Percentiles rank a stretch among this genome's conserved stretches.
These are phyloP conservation scores for Calonectria pseudoreteaudii DNA, from an alignment of 2,329 filamentous ascomycete species.

Conservation along the genomic window DNA sequence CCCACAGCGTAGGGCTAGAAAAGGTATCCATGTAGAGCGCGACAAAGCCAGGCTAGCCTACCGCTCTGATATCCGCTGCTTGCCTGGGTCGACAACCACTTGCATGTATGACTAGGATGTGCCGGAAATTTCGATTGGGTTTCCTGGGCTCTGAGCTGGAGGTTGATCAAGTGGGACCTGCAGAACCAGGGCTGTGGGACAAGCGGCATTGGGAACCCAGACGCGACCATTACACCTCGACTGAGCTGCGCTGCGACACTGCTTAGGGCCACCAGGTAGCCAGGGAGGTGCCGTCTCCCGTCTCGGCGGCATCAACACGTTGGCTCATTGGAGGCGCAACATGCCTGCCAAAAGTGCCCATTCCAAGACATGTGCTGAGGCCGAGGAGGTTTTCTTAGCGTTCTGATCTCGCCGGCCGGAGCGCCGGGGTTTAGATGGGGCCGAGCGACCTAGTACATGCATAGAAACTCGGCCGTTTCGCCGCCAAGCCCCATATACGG, in stretches of 20 bases:
- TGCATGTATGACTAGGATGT: conserved; percentile 16
- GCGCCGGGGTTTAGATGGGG: conserved; percentile 27
- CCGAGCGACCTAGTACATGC: conserved; percentile 24
- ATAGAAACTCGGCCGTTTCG: conserved; percentile 37
- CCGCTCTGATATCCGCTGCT: neutral
- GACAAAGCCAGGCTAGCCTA: neutral
- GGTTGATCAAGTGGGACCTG: conserved; percentile 16
- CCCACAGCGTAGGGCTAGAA: conserved; percentile 10
- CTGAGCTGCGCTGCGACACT: conserved; percentile 14
- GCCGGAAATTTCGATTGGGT: conserved; percentile 11
- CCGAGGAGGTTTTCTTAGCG: neutral
- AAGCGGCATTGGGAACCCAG: conserved; percentile 5
- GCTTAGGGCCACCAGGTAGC: neutral
- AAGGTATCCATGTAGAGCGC: neutral
- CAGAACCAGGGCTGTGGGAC: conserved; percentile 19
- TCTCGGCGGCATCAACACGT: conserved; percentile 15
- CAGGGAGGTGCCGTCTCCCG: conserved; percentile 23
- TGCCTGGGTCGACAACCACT: neutral
- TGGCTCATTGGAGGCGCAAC: neutral
- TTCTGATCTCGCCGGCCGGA: conserved; percentile 28
- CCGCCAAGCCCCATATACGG: conserved; percentile 24
- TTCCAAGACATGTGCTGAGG: conserved; percentile 10
- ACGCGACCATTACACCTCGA: neutral
- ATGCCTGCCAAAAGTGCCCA: neutral
- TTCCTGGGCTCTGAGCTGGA: conserved; percentile 15